These are phyloP conservation scores for Fusarium buharicum DNA, from an alignment of 2,329 filamentous ascomycete species.

Conservation along the genomic window DNA sequence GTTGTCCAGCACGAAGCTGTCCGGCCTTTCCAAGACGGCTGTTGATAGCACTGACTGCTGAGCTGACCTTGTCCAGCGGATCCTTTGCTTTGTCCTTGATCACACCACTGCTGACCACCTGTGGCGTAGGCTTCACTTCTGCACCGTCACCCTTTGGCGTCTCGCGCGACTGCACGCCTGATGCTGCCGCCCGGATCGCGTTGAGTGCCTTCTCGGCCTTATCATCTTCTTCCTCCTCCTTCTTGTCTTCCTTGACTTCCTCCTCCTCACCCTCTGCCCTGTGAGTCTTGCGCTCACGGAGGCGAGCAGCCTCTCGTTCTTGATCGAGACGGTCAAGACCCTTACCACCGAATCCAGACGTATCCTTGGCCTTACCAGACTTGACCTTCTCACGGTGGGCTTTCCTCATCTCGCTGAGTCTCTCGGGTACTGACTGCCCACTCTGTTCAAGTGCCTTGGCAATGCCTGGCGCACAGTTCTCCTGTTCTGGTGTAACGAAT, in stretches of 20 bases:
- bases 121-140: slow-evolving; percentile 50
- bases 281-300: slow-evolving; percentile 87
- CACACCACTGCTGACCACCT: slow-evolving; percentile 67
- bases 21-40: slow-evolving; percentile 88
- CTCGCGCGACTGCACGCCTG: slow-evolving; percentile 65
- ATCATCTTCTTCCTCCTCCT: slow-evolving; percentile 70
- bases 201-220: slow-evolving; percentile 75
- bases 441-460: slow-evolving; percentile 93
- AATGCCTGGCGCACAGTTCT: slow-evolving; percentile 88
- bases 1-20: slow-evolving; percentile 88
- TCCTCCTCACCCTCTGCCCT: slow-evolving; percentile 88
- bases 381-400: slow-evolving; percentile 91
- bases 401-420: slow-evolving; percentile 71
- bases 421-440: slow-evolving; percentile 81
- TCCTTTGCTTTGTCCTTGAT: slow-evolving; percentile 68
- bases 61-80: slow-evolving; percentile 84
- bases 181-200: slow-evolving; percentile 70
- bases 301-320: slow-evolving; percentile 86
- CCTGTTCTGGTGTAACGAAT: slow-evolving; percentile 90
- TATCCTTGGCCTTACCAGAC: slow-evolving; percentile 88
- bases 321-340: slow-evolving; percentile 92
- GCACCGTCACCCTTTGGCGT: slow-evolving; percentile 56
- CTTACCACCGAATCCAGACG: slow-evolving; percentile 92
- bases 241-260: slow-evolving; percentile 82
- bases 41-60: slow-evolving; percentile 92